Conservation (phyloP, 768 basidiomycete species). For the Cubamyces lactineus region DNA sequence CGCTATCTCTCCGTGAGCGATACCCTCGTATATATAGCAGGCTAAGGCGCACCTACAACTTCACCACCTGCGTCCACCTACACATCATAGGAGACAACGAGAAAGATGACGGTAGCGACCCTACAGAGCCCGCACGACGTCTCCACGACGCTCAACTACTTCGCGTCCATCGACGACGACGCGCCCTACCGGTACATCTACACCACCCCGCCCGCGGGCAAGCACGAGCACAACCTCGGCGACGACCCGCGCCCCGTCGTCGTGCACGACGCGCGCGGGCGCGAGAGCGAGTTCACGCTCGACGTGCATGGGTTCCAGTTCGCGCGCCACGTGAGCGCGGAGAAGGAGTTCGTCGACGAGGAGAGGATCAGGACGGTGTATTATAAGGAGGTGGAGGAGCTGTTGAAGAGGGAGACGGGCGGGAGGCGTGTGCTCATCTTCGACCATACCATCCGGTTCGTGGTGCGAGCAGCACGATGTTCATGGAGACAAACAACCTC, state of each 20-base stretch:
- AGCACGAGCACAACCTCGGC: slow-evolving; percentile 36
- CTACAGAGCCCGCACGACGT: slow-evolving; percentile 40
- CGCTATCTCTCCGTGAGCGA: background rate
- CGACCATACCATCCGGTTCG: slow-evolving; percentile 48
- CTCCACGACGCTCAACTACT: slow-evolving; percentile 44
- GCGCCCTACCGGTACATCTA: slow-evolving; percentile 41
- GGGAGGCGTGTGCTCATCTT: slow-evolving; percentile 47
- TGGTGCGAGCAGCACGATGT: background rate
- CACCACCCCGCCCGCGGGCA: slow-evolving; percentile 26
- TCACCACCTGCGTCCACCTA: no score
- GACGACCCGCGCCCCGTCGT: slow-evolving; percentile 31
- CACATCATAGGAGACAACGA: background rate
- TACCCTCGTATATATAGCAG: background rate
- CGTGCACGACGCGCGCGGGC: slow-evolving; percentile 38
- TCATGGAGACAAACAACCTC: background rate
- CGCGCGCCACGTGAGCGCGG: slow-evolving; percentile 36
- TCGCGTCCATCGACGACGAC: slow-evolving; percentile 33
- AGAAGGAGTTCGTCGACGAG: slow-evolving; percentile 46
- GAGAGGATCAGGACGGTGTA: slow-evolving; percentile 42
- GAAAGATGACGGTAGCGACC: slow-evolving; percentile 28
- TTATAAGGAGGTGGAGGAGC: slow-evolving; percentile 46
- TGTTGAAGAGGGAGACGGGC: slow-evolving; percentile 44
- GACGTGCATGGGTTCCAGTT: slow-evolving; percentile 52
- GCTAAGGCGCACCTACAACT: background rate
- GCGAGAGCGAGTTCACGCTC: slow-evolving; percentile 35